Conservation (phyloP, 2,329 filamentous ascomycete genomes). For the Colletotrichum phormii region DNA sequence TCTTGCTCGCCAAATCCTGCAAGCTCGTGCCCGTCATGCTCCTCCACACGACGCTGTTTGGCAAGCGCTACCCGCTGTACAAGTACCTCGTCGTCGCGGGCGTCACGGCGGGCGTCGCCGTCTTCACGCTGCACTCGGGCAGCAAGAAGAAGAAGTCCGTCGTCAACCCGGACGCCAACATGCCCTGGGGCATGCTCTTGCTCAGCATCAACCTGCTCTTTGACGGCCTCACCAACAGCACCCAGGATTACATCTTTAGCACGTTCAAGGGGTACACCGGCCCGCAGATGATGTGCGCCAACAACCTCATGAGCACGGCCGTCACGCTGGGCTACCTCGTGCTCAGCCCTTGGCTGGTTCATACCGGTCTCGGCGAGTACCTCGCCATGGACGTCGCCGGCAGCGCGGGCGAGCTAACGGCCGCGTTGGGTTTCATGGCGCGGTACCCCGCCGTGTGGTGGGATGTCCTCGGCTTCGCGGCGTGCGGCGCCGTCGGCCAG, state of each 20-base stretch:
- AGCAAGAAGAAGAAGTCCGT: slow-evolving; percentile 60
- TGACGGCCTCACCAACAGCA: slow-evolving; percentile 95
- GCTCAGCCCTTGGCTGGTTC: slow-evolving; percentile 82
- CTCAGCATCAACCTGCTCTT: slow-evolving; percentile 92
- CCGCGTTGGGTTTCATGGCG: slow-evolving; percentile 84
- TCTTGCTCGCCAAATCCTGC: slow-evolving; percentile 96
- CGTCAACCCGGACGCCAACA: slow-evolving; percentile 66
- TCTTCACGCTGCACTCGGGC: slow-evolving; percentile 90
- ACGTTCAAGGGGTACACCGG: slow-evolving; percentile 85
- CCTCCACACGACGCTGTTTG: slow-evolving; percentile 92
- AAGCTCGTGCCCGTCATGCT: slow-evolving; percentile 99
- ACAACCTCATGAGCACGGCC: slow-evolving; percentile 87
- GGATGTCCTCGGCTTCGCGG: slow-evolving; percentile 90
- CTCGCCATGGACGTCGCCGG: slow-evolving; percentile 74
- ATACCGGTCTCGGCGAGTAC: slow-evolving; percentile 72
- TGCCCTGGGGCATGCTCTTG: slow-evolving; percentile 83
- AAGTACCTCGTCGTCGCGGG: slow-evolving; percentile 95
- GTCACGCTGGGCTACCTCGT: slow-evolving; percentile 83
- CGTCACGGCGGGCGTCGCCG: slow-evolving; percentile 91
- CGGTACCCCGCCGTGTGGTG: slow-evolving; percentile 84
- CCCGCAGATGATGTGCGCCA: slow-evolving; percentile 99
- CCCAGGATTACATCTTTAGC: slow-evolving; percentile 93
- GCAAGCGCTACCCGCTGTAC: slow-evolving; percentile 89
- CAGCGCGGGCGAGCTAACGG: slow-evolving; percentile 79
- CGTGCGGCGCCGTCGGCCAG: slow-evolving; percentile 92